These are phyloP conservation scores for Globisporangium spiculum DNA, from an alignment of 352 stramenopile species.

Conservation along the genomic window DNA sequence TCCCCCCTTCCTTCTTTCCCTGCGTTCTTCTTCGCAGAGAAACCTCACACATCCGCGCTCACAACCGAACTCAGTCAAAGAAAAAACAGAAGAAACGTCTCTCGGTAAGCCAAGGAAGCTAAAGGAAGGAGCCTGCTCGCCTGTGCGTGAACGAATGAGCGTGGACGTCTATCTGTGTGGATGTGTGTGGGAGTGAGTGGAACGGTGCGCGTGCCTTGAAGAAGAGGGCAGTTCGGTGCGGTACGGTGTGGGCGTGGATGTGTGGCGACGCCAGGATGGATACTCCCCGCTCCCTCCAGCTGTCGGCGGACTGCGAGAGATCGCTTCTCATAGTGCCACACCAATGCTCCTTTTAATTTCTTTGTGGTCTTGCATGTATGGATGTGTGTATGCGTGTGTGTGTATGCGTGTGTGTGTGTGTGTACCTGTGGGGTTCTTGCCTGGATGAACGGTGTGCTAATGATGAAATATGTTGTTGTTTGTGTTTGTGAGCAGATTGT, in stretches of 20 bases:
- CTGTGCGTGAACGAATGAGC: background rate
- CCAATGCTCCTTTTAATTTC: background rate
- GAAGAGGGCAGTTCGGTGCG: background rate
- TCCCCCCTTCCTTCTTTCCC: constrained; percentile 19
- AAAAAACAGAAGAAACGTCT: constrained; percentile 12
- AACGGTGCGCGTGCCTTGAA: background rate
- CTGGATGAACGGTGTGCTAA: background rate
- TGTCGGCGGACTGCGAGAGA: background rate
- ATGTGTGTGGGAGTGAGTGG: background rate
- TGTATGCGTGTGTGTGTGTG: background rate
- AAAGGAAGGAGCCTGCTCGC: background rate
- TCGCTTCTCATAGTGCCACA: background rate
- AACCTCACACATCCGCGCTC: constrained; percentile 5
- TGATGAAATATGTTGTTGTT: background rate
- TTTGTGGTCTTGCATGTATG: background rate
- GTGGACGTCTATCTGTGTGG: background rate
- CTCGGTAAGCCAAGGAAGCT: background rate
- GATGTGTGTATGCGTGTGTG: background rate
- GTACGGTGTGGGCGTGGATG: background rate
- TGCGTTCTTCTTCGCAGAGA: constrained; percentile 15
- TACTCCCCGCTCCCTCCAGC: constrained; percentile 1
- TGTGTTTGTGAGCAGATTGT: constrained; percentile 1
- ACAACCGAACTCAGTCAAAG: constrained; percentile 19
- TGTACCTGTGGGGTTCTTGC: background rate
- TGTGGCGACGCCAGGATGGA: background rate